Conservation (phyloP, 2,329 filamentous ascomycete species). For the Pseudohalonectria lignicola region DNA sequence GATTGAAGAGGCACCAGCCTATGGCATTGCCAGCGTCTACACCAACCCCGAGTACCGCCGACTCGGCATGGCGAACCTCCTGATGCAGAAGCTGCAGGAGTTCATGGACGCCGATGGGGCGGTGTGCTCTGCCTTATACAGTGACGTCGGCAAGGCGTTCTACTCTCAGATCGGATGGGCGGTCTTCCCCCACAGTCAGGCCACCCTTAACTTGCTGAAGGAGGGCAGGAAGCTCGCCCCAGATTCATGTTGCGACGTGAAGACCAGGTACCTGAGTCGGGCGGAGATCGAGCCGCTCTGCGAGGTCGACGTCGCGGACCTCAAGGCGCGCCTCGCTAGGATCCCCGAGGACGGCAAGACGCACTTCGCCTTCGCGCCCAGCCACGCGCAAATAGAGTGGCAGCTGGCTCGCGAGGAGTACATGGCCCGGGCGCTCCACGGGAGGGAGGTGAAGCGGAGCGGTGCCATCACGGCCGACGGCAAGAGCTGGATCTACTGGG, state of each 20-base stretch:
- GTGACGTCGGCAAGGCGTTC: slow-evolving; percentile 19
- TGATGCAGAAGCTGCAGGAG: slow-evolving; percentile 20
- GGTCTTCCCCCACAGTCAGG: slow-evolving; percentile 17
- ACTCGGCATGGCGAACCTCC: slow-evolving; percentile 21
- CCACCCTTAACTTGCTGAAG: slow-evolving; percentile 18
- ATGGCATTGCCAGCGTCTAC: slow-evolving; percentile 22
- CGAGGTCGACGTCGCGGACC: slow-evolving; percentile 13
- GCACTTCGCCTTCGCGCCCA: slow-evolving; percentile 22
- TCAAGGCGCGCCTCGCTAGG: slow-evolving; percentile 12
- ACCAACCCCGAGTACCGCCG: slow-evolving; percentile 21
- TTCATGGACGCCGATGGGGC: slow-evolving; percentile 20
- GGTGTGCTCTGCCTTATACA: slow-evolving; percentile 22
- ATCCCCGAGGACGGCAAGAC: slow-evolving; percentile 14
- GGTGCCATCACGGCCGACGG: slow-evolving; percentile 15
- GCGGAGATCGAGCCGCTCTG: slow-evolving; percentile 14
- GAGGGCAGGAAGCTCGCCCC: neutral
- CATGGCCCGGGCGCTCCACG: slow-evolving; percentile 12
- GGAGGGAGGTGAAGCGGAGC: slow-evolving; percentile 6
- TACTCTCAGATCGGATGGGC: slow-evolving; percentile 23
- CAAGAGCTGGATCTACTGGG: slow-evolving; percentile 21
- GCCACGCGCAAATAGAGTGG: slow-evolving; percentile 16
- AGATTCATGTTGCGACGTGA: slow-evolving; percentile 1
- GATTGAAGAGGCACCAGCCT: slow-evolving; percentile 15
- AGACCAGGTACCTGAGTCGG: slow-evolving; percentile 11
- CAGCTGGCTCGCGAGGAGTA: slow-evolving; percentile 20